These are phyloP conservation scores for Eleusine coracana DNA, from an alignment of 176 grass and related monocot species.

Conservation along the genomic window DNA sequence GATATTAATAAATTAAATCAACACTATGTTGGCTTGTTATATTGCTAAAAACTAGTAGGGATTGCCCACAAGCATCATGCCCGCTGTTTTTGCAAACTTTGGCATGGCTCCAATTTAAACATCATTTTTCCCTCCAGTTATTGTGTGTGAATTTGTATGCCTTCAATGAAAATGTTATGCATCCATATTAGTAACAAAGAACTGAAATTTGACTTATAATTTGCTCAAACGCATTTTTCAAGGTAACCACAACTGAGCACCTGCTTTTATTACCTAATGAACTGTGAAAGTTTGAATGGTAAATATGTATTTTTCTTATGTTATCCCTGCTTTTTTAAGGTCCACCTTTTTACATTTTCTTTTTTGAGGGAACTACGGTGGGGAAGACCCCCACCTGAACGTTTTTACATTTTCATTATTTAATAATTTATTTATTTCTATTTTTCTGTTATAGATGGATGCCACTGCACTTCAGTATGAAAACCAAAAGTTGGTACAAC, in stretches of 20 bases:
- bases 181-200: background rate
- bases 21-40: background rate
- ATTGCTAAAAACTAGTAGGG: background rate
- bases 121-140: background rate
- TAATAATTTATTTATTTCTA: slow-evolving; percentile 1
- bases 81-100: background rate
- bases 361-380: too few species aligned
- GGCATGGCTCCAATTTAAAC: background rate
- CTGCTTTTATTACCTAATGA: slow-evolving; percentile 1
- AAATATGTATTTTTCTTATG: background rate
- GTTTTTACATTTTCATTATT: slow-evolving; percentile 19
- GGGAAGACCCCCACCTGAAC: too few species aligned
- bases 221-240: background rate
- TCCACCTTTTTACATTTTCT: slow-evolving; percentile 2
- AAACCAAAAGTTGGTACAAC: slow-evolving; percentile 93
- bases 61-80: background rate
- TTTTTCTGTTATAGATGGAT: slow-evolving; percentile 66
- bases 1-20: background rate
- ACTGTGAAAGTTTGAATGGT: slow-evolving; percentile 21
- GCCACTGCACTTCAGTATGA: slow-evolving; percentile 78
- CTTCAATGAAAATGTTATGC: background rate
- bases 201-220: slow-evolving; percentile 14
- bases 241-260: background rate
- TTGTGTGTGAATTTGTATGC: background rate
- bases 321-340: background rate